Percentiles rank a stretch among this genome's conserved stretches.
Evolutionary conservation across 2,329 filamentous ascomycete genomes (phyloP).

Genomic region (Exophiala xenobiotica): DNA sequence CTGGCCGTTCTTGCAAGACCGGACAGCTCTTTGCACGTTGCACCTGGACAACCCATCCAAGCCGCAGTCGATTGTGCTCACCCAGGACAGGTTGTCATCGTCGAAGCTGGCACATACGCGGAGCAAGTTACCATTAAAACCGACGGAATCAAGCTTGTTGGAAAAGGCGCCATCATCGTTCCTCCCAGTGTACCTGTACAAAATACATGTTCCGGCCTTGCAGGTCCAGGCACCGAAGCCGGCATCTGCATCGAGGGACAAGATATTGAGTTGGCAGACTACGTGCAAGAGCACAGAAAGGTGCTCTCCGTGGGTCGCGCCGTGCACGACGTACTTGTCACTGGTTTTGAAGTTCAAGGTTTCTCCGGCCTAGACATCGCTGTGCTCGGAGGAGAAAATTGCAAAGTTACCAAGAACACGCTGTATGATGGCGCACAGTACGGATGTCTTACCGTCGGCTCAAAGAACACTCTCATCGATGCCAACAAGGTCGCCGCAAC

Average conservation of each 20-base stretch:
- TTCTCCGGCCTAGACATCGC: constrained; percentile 21
- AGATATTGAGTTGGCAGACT: constrained; percentile 15
- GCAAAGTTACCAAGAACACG: constrained; percentile 10
- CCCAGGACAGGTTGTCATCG: constrained; percentile 17
- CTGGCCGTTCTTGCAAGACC: background rate
- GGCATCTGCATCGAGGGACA: constrained; percentile 22
- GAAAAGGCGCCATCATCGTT: constrained; percentile 20
- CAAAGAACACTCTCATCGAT: constrained; percentile 9
- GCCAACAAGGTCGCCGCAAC: constrained; percentile 16
- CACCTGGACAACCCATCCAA: constrained; percentile 21
- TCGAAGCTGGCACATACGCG: constrained; percentile 22
- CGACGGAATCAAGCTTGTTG: constrained; percentile 13
- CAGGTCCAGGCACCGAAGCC: constrained; percentile 16
- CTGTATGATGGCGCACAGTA: constrained; percentile 19
- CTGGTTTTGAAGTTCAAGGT: constrained; percentile 18
- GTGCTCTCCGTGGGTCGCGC: constrained; percentile 19
- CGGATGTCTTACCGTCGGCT: constrained; percentile 20
- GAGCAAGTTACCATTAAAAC: constrained; percentile 21
- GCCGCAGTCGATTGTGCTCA: constrained; percentile 17
- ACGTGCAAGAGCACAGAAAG: constrained; percentile 19
- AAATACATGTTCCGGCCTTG: constrained; percentile 22
- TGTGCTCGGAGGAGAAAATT: constrained; percentile 18
- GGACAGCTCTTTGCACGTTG: constrained; percentile 13
- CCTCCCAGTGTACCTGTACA: constrained; percentile 7
- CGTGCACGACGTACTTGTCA: constrained; percentile 16